Percentiles rank a stretch among this genome's conserved stretches.
phyloP scores from a whole-genome alignment of 208 protist genomes.

The Balamuthia mandrillaris region DNA sequence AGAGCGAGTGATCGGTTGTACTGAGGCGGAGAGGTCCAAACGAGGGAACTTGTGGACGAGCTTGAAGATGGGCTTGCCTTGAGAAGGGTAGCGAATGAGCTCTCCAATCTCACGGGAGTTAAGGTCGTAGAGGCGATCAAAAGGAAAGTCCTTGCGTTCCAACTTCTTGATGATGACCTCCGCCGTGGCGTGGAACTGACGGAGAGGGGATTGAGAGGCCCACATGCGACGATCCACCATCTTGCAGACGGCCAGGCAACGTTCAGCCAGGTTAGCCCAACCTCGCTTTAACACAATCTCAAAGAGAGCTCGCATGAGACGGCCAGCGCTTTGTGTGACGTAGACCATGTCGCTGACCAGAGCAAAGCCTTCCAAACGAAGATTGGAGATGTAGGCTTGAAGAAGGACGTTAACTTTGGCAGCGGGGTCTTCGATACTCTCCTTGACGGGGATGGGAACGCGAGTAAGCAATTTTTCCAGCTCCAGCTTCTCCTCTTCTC shows the following conservation, averaged over 20 bases:
- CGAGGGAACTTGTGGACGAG: constrained; percentile 91
- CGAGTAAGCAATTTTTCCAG: constrained; percentile 90
- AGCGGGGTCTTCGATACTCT: constrained; percentile 87
- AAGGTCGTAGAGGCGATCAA: constrained; percentile 90
- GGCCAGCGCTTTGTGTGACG: constrained; percentile 92
- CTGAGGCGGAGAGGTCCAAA: constrained; percentile 83
- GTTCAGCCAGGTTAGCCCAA: constrained; percentile 90
- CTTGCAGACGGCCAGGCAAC: constrained; percentile 76
- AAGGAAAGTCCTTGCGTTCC: constrained; percentile 91
- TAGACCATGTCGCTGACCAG: constrained; percentile 99
- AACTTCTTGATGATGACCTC: constrained; percentile 88
- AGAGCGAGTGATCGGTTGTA: constrained; percentile 92
- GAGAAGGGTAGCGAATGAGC: constrained; percentile 80
- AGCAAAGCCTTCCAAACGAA: constrained; percentile 94
- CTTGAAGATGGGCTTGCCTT: constrained; percentile 80
- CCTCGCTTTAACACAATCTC: constrained; percentile 93
- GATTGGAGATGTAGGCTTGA: constrained; percentile 97
- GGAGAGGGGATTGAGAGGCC: constrained; percentile 83
- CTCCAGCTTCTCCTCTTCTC: constrained; percentile 97
- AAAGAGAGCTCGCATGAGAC: constrained; percentile 84
- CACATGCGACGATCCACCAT: constrained; percentile 97
- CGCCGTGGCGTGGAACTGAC: constrained; percentile 72
- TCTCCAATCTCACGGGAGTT: constrained; percentile 87
- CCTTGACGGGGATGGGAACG: constrained; percentile 96
- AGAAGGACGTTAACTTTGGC: constrained; percentile 97